phyloP scores from a whole-genome alignment of 1,284 basidiomycete genomes.

The Coriolopsis trogii region DNA sequence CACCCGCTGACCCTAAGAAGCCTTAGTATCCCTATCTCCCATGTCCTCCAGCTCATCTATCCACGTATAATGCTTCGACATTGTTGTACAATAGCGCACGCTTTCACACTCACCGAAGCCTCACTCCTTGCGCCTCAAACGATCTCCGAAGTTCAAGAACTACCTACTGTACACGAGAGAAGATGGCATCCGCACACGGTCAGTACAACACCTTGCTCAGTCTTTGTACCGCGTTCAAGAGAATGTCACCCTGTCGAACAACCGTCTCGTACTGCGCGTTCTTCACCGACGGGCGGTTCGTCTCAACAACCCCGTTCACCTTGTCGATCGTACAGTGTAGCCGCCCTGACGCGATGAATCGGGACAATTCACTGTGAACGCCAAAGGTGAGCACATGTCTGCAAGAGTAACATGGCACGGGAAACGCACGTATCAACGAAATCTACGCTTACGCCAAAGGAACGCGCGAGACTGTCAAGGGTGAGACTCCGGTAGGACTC shows the following conservation, averaged over 20 bases:
- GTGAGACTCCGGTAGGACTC: conserved; percentile 93
- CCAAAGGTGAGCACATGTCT: not conserved
- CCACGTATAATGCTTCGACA: not conserved
- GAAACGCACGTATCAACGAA: conserved; percentile 83
- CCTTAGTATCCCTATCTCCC: not conserved
- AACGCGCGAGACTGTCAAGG: conserved; percentile 82
- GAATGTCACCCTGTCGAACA: conserved; percentile 85
- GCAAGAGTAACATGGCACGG: not conserved
- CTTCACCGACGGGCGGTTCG: conserved; percentile 87
- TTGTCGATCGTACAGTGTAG: conserved; percentile 94
- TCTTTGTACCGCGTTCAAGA: conserved; percentile 79
- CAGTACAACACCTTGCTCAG: conserved; percentile 77
- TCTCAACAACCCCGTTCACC: conserved; percentile 92
- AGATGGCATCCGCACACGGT: conserved; percentile 1
- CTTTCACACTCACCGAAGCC: not conserved
- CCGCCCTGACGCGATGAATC: conserved; percentile 91
- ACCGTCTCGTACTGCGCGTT: conserved; percentile 91
- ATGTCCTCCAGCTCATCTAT: not conserved
- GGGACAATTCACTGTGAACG: conserved; percentile 77
- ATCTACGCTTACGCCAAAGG: conserved; percentile 89
- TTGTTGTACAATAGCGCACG: conserved; percentile 7
- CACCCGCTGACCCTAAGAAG: conserved; percentile 30
- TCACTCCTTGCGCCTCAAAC: not conserved
- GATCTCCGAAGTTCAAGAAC: conserved; percentile 4
- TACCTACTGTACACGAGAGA: conserved; percentile 19